phyloP scores from a whole-genome alignment of 345 rosid species.

The Boechera stricta region DNA sequence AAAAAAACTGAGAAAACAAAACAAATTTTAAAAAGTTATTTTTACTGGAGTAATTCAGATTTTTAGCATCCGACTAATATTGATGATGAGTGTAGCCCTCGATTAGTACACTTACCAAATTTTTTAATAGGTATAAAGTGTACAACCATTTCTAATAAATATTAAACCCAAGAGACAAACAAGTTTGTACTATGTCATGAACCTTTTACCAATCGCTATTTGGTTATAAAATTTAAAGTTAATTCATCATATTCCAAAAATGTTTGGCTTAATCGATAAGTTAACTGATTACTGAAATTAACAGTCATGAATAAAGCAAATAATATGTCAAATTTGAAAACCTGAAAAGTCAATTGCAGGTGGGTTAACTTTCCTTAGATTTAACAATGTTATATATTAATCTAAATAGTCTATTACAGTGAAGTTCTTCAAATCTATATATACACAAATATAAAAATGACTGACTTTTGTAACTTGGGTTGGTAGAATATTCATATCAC shows the following conservation, averaged over 20 bases:
- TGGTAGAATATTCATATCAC: constrained; percentile 24
- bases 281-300: constrained; percentile 4
- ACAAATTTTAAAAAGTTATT: too few species aligned
- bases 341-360: constrained; percentile 39
- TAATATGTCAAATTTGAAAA: constrained; percentile 16
- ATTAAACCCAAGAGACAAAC: too few species aligned
- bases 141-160: too few species aligned
- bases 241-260: not conserved
- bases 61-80: too few species aligned
- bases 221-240: not conserved
- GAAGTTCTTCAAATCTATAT: not conserved
- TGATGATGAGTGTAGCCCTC: too few species aligned
- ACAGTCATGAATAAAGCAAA: constrained; percentile 16
- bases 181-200: too few species aligned
- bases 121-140: too few species aligned
- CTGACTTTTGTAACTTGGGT: constrained; percentile 10
- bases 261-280: not conserved
- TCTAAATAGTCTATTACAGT: not conserved
- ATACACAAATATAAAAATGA: not conserved
- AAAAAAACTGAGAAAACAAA: not conserved
- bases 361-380: constrained; percentile 37
- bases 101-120: too few species aligned
- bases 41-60: too few species aligned
- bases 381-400: not conserved
- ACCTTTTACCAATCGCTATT: too few species aligned